A percentile compares a stretch with the other conserved stretches of the same genome.
Conservation (phyloP, 192 early-diverging fungal species). For the Phycomyces nitens region DNA sequence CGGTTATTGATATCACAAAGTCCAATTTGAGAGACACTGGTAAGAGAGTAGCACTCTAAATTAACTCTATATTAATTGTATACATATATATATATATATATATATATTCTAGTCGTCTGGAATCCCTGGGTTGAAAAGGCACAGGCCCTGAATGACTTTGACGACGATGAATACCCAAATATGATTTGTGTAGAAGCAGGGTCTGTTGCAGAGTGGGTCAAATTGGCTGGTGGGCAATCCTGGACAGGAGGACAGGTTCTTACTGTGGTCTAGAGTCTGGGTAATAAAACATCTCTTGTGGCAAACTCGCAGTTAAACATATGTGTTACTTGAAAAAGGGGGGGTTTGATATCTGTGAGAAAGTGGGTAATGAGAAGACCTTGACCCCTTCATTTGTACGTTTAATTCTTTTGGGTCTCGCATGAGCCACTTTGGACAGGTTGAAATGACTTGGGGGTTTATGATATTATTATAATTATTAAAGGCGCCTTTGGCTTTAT, state of each 20-base stretch:
- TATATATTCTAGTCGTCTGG: conserved; percentile 72
- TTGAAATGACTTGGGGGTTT: no score
- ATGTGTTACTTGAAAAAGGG: no score
- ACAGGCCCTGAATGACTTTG: conserved; percentile 86
- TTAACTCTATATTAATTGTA: not conserved
- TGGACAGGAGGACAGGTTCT: conserved; percentile 69
- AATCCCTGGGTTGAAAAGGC: conserved; percentile 95
- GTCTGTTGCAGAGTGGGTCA: conserved; percentile 62
- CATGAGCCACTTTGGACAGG: no score
- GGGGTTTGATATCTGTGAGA: no score
- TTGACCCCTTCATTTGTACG: no score
- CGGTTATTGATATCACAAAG: conserved; percentile 27
- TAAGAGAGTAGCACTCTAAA: conserved; percentile 8
- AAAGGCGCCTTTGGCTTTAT: no score
- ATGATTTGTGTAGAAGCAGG: conserved; percentile 93
- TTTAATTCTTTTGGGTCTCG: no score
- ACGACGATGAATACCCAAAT: conserved; percentile 75
- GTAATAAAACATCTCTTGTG: no score
- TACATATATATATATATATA: not conserved
- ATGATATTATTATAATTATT: no score
- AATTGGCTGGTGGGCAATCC: conserved; percentile 61
- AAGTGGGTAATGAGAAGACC: no score
- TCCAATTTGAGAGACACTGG: conserved; percentile 36
- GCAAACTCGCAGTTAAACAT: no score
- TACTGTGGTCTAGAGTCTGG: conserved; percentile 10